Conservation (phyloP, 2,329 filamentous ascomycete species). For the Exophiala xenobiotica region DNA sequence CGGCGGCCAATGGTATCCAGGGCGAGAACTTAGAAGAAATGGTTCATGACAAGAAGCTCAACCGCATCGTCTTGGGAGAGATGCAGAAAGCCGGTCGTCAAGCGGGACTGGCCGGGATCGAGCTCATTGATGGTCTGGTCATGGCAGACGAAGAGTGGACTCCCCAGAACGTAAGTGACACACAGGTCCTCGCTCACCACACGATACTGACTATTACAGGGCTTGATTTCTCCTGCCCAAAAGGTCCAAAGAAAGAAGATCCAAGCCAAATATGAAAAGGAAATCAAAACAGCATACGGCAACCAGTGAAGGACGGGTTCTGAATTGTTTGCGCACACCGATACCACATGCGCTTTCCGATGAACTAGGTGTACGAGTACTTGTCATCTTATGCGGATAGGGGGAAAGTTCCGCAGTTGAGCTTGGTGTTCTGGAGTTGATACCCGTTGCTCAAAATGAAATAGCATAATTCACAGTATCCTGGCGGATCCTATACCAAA, state of each 20-base stretch:
- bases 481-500: neutral
- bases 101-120: conserved; percentile 67
- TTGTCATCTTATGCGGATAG: neutral
- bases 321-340: neutral
- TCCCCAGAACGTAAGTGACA: conserved; percentile 64
- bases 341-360: neutral
- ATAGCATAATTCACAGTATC: conserved; percentile 2
- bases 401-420: neutral
- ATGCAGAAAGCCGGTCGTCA: conserved; percentile 64
- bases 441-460: neutral
- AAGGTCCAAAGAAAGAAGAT: conserved; percentile 72
- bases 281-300: conserved; percentile 61
- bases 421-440: conserved; percentile 2
- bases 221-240: conserved; percentile 67
- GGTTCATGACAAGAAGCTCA: conserved; percentile 66
- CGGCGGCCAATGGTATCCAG: conserved; percentile 58
- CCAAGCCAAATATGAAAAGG: conserved; percentile 59
- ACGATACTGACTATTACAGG: conserved; percentile 42
- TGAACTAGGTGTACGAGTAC: neutral
- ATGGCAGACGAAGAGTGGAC: conserved; percentile 86
- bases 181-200: neutral
- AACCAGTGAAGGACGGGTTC: conserved; percentile 6
- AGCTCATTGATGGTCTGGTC: conserved; percentile 74
- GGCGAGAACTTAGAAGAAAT: conserved; percentile 67
- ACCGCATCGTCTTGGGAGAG: conserved; percentile 66